Evolutionary conservation across 2,329 filamentous ascomycete species (phyloP).

Genomic region (Nemania sp.): DNA sequence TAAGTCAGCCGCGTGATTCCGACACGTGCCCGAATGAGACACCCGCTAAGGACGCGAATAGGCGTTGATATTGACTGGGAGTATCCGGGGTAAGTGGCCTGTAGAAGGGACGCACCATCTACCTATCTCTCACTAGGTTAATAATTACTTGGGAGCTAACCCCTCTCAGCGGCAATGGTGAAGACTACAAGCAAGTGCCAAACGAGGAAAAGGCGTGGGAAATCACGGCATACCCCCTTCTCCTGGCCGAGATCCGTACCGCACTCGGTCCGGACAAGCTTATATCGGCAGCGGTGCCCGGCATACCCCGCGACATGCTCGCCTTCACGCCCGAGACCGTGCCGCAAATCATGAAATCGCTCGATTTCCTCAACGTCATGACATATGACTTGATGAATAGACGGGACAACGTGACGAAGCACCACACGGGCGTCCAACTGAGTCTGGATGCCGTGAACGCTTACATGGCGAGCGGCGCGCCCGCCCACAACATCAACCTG

Average conservation of each 20-base stretch:
- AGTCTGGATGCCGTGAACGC: slow-evolving; percentile 67
- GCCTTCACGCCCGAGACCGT: slow-evolving; percentile 70
- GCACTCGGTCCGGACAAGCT: slow-evolving; percentile 69
- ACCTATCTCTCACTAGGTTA: no score
- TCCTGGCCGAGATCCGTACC: slow-evolving; percentile 68
- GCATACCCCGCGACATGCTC: slow-evolving; percentile 72
- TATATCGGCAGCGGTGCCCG: slow-evolving; percentile 76
- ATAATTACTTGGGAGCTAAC: slow-evolving; percentile 36
- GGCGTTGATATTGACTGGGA: slow-evolving; percentile 76
- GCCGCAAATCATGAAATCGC: slow-evolving; percentile 67
- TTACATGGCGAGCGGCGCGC: slow-evolving; percentile 69
- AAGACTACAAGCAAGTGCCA: slow-evolving; percentile 73
- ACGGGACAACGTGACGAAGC: slow-evolving; percentile 72
- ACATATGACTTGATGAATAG: slow-evolving; percentile 80
- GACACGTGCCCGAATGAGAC: neutral
- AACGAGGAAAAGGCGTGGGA: slow-evolving; percentile 71
- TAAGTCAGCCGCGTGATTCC: slow-evolving; percentile 26
- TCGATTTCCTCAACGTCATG: slow-evolving; percentile 79
- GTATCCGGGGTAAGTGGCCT: slow-evolving; percentile 51
- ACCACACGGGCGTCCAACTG: slow-evolving; percentile 70
- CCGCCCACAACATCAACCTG: slow-evolving; percentile 68
- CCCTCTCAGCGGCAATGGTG: slow-evolving; percentile 69
- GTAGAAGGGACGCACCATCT: neutral
- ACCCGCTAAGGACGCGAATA: slow-evolving; percentile 15
- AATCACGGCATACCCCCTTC: slow-evolving; percentile 70